Evolutionary conservation across 352 stramenopile species (phyloP).

Genomic region (Thalassiosira hispida): DNA sequence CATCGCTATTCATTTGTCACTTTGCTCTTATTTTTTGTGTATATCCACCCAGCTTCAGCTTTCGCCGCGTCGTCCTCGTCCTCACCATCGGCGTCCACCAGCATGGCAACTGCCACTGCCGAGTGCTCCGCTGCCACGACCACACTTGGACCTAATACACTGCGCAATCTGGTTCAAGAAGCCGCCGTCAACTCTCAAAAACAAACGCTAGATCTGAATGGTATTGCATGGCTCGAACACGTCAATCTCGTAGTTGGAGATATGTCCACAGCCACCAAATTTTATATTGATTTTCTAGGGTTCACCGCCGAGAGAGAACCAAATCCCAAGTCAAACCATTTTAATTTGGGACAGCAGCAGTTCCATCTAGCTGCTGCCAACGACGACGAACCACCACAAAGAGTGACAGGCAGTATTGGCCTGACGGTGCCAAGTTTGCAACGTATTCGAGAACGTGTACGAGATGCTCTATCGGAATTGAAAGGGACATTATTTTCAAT

Average conservation of each 20-base stretch:
- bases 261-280: constrained; percentile 43
- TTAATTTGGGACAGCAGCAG: constrained; percentile 78
- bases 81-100: neutral
- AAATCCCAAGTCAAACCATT: constrained; percentile 58
- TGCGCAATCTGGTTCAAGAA: constrained; percentile 40
- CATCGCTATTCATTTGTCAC: too few relatives aligned
- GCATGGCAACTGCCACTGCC: constrained; percentile 11
- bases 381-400: constrained; percentile 40
- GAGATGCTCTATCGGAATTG: constrained; percentile 32
- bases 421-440: constrained; percentile 57
- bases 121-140: neutral
- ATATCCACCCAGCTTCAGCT: neutral
- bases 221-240: constrained; percentile 72
- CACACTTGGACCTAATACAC: constrained; percentile 28
- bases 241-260: constrained; percentile 69
- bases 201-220: constrained; percentile 50
- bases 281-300: constrained; percentile 71
- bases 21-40: too few relatives aligned
- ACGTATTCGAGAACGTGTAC: constrained; percentile 35
- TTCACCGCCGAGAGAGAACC: constrained; percentile 39
- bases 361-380: constrained; percentile 50
- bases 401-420: constrained; percentile 59
- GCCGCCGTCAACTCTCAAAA: constrained; percentile 18
- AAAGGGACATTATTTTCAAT: constrained; percentile 46
- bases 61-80: neutral